A percentile compares a stretch with the other conserved stretches of the same genome.
These are phyloP conservation scores for Phanerodontia chrysosporium DNA, from an alignment of 768 basidiomycete genomes.

Conservation along the genomic window DNA sequence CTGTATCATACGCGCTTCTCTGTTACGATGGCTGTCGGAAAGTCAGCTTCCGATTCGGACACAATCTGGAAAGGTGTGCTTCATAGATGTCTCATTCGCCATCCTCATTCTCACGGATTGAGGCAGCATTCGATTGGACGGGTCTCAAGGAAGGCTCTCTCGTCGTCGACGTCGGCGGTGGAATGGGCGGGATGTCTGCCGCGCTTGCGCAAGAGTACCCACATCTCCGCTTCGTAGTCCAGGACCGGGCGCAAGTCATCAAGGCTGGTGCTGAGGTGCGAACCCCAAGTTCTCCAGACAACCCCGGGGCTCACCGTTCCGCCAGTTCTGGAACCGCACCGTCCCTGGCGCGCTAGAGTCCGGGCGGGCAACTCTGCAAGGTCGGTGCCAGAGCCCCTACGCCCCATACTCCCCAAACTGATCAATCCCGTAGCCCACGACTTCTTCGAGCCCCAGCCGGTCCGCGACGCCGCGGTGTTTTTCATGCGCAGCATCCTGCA, in stretches of 20 bases:
- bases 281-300: not conserved
- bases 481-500: conserved; percentile 27
- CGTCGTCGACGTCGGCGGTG: conserved; percentile 34
- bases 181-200: conserved; percentile 24
- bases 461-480: conserved; percentile 17
- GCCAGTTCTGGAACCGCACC: conserved; percentile 3
- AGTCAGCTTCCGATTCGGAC: not conserved
- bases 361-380: not conserved
- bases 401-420: not conserved
- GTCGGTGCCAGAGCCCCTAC: not conserved
- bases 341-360: not conserved
- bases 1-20: not conserved
- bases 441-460: conserved; percentile 28
- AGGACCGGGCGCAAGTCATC: conserved; percentile 27
- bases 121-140: conserved; percentile 25
- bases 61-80: not conserved
- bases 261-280: not conserved
- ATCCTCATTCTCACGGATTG: too few relatives aligned
- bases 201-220: conserved; percentile 20
- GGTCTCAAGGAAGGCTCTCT: conserved; percentile 16
- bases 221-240: conserved; percentile 25
- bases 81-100: not conserved
- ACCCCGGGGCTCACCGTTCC: not conserved
- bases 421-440: conserved; percentile 13
- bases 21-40: not conserved